Evolutionary conservation across 768 basidiomycete species (phyloP).

Genomic region (Gyrodon lividus): DNA sequence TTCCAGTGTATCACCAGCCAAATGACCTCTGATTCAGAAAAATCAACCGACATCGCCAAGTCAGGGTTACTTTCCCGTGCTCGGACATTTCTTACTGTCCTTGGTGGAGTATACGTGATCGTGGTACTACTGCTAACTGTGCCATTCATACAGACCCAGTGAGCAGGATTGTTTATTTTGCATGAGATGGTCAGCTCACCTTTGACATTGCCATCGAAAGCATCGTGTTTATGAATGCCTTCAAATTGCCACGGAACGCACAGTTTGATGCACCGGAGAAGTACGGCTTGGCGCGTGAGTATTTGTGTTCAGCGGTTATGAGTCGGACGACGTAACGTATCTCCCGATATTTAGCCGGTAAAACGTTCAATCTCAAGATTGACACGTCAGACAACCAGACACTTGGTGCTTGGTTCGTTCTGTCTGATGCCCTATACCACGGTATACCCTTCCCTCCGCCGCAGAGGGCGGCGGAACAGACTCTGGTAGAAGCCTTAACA

Average conservation of each 20-base stretch:
- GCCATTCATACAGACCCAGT: conserved; percentile 72
- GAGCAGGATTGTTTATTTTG: conserved; percentile 31
- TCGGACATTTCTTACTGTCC: conserved; percentile 35
- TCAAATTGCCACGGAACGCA: conserved; percentile 62
- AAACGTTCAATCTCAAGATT: conserved; percentile 70
- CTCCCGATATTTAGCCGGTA: conserved; percentile 53
- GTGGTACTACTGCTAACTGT: conserved; percentile 53
- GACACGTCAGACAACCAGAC: conserved; percentile 73
- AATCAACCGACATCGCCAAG: conserved; percentile 1
- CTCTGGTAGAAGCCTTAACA: conserved; percentile 54
- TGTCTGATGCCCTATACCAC: conserved; percentile 66
- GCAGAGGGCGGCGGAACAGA: conserved; percentile 34
- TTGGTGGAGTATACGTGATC: conserved; percentile 53
- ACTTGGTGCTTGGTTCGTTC: conserved; percentile 84
- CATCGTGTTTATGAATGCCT: conserved; percentile 61
- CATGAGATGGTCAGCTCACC: conserved; percentile 16
- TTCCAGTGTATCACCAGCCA: background rate
- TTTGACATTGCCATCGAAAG: conserved; percentile 37
- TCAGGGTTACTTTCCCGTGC: conserved; percentile 25
- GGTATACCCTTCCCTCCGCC: conserved; percentile 41
- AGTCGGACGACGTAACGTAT: background rate
- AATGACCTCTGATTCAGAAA: conserved; percentile 12
- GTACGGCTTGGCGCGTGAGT: conserved; percentile 80
- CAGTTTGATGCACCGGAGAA: conserved; percentile 68
- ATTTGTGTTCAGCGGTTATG: background rate